These are phyloP conservation scores for Cordyceps farinosa DNA, from an alignment of 2,329 filamentous ascomycete genomes.

Conservation along the genomic window DNA sequence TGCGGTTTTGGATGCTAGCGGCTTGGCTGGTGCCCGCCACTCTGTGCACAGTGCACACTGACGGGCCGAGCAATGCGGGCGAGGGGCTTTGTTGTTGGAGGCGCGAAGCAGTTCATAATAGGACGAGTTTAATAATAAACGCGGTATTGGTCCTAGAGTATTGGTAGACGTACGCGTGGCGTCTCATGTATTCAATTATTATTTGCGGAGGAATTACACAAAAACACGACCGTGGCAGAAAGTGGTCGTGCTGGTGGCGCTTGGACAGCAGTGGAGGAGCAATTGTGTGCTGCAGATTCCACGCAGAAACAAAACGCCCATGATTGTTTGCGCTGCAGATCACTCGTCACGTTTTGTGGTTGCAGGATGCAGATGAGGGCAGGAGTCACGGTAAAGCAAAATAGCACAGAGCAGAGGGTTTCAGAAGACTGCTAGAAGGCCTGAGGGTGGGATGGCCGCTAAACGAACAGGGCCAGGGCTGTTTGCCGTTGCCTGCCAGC, in stretches of 20 bases:
- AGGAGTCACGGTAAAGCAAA: background rate
- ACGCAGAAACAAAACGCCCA: background rate
- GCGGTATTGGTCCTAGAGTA: too few species aligned
- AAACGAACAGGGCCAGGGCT: too few species aligned
- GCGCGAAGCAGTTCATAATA: background rate
- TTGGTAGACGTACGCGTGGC: background rate
- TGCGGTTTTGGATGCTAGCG: background rate
- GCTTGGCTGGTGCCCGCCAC: background rate
- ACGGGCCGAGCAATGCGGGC: background rate
- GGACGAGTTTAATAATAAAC: background rate
- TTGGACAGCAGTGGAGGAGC: background rate
- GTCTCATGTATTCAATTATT: background rate
- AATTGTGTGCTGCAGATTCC: background rate
- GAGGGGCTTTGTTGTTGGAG: background rate
- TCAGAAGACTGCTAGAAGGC: background rate
- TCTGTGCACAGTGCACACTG: background rate
- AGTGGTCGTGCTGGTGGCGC: background rate
- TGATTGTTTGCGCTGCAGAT: background rate
- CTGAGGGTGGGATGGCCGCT: too few species aligned
- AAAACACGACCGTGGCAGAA: background rate
- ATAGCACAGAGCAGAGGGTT: background rate
- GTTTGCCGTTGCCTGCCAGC: too few species aligned
- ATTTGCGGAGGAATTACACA: background rate
- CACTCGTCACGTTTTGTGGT: background rate
- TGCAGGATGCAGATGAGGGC: background rate